A percentile compares a stretch with the other conserved stretches of the same genome.
Conservation (phyloP, 768 basidiomycete genomes). For the Russula earlei region DNA sequence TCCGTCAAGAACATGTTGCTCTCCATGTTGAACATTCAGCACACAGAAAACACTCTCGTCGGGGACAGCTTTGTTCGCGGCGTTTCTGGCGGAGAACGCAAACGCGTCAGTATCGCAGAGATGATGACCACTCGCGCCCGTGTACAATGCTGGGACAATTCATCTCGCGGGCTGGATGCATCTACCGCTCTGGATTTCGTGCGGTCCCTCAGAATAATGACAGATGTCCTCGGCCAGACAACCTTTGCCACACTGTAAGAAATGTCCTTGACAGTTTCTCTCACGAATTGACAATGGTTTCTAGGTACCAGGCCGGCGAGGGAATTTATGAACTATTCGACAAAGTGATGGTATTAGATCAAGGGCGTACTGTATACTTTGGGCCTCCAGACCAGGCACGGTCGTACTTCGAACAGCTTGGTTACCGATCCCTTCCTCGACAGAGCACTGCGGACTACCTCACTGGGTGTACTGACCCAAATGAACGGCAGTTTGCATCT, state of each 20-base stretch:
- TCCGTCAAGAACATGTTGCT: constrained; percentile 56
- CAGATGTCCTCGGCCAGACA: constrained; percentile 70
- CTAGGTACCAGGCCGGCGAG: constrained; percentile 60
- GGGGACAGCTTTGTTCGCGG: constrained; percentile 84
- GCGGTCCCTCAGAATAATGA: constrained; percentile 72
- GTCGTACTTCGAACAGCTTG: constrained; percentile 66
- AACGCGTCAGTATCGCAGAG: constrained; percentile 78
- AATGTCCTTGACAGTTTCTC: neutral
- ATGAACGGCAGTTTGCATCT: constrained; percentile 71
- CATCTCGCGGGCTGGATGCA: constrained; percentile 74
- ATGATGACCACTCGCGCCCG: constrained; percentile 81
- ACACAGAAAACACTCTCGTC: constrained; percentile 72
- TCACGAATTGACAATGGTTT: constrained; percentile 25
- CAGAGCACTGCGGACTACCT: constrained; percentile 89
- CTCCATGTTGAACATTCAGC: constrained; percentile 75
- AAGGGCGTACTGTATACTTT: constrained; percentile 76
- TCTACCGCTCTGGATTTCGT: constrained; percentile 85
- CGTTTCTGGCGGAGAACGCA: constrained; percentile 77
- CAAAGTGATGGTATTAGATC: constrained; percentile 78
- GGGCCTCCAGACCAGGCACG: constrained; percentile 70
- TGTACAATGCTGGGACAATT: constrained; percentile 80
- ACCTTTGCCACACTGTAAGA: constrained; percentile 70
- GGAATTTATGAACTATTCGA: constrained; percentile 74
- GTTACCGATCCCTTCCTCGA: constrained; percentile 67
- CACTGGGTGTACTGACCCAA: constrained; percentile 73